Evolutionary conservation across 2,329 filamentous ascomycete genomes (phyloP), one percentile per base, ranked within the genome.

Genomic region (Amylocarpus encephaloides): DNA sequence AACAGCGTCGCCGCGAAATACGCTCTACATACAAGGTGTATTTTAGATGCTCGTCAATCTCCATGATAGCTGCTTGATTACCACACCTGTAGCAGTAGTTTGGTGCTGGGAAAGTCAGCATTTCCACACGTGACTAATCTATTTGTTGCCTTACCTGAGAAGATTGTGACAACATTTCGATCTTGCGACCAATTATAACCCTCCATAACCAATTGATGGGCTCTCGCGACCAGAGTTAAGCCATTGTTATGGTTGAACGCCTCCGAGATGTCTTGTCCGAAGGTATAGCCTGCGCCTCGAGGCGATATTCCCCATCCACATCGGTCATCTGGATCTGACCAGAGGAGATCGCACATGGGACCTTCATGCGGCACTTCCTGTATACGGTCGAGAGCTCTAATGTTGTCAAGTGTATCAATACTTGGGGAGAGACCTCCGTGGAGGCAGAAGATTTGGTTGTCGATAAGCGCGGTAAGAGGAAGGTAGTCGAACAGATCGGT

Each of bases 11-110:
- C 32, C 12, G 19, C 32, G 10, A 39, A 15, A 16, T 26, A 33
- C 19, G 43, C 34, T 30, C n/a, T 41, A 83, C 90, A 71, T 80
- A 96, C 92, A 98, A 97, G 66, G 93, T 97, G 73, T 97, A 98
- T 77, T 98, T 97, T 68, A 98, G 75, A 70, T 97, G 91, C 74
- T 98, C 93, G 61, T 97, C 93, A 70, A 98, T 98, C 73, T 97
- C 93, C 93, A 98, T 98, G 70, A 98, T 97, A n/a, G 93, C 93
- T 50, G 93, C 93, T 73, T 97, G 93, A 73, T 98, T 98, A 67
- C 93, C 93, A 68, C 93, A 98, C 70, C 93, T 83, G 78, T 98
- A 97, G 76, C 92, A 98, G 78, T 98, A 98, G 71, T 92, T 92
- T 57, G 87, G 87, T 48, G 87, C 87, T 83, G 65, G 22, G 39